Conservation (phyloP, 1,139 yeast genomes). For the Lizanozyma gosingica region DNA sequence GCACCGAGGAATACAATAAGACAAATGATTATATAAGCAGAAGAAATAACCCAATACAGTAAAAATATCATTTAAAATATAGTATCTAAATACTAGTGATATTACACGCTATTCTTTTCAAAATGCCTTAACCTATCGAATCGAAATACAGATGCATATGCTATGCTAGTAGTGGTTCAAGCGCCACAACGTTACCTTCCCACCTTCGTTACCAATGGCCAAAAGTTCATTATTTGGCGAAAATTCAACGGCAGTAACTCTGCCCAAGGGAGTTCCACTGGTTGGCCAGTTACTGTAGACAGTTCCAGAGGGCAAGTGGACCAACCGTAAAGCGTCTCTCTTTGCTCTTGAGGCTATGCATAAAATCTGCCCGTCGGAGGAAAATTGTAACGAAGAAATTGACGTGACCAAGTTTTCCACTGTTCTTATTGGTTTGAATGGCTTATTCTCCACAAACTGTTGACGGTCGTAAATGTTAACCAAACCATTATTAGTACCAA, state of each 20-base stretch:
- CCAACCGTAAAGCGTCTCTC: conserved; percentile 78
- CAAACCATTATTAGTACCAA: conserved; percentile 83
- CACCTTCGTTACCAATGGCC: conserved; percentile 86
- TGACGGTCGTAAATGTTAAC: conserved; percentile 76
- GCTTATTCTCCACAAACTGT: conserved; percentile 15
- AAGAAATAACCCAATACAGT: too few relatives aligned
- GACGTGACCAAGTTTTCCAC: conserved; percentile 79
- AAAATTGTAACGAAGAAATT: conserved; percentile 64
- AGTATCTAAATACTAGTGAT: too few relatives aligned
- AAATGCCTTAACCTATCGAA: too few relatives aligned
- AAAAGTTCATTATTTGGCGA: conserved; percentile 78
- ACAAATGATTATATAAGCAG: too few relatives aligned
- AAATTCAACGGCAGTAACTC: conserved; percentile 76
- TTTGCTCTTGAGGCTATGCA: conserved; percentile 81
- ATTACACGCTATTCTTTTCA: too few relatives aligned
- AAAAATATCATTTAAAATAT: too few relatives aligned
- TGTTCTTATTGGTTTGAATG: conserved; percentile 41
- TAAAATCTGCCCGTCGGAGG: conserved; percentile 83
- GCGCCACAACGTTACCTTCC: conserved; percentile 85
- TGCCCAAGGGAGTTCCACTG: conserved; percentile 89
- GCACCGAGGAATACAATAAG: too few relatives aligned
- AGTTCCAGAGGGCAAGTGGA: conserved; percentile 81
- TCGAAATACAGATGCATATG: too few relatives aligned
- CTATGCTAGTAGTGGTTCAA: conserved; percentile 56
- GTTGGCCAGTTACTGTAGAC: conserved; percentile 97